Conservation (phyloP, 1,139 yeast genomes). For the Candida sojae region DNA sequence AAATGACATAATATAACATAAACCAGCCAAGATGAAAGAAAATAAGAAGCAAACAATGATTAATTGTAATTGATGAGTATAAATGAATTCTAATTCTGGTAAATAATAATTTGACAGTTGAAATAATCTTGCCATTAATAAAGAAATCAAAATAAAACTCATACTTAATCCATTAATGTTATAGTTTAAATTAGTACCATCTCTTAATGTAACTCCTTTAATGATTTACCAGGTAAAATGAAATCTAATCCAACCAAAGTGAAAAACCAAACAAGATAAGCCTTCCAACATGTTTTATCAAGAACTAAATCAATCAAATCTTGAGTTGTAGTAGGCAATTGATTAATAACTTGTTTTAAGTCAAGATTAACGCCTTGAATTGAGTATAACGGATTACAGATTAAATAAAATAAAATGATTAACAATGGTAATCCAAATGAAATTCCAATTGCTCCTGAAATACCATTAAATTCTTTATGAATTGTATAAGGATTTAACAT, state of each 20-base stretch:
- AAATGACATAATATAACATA: conserved; percentile 70
- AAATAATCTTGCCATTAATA: conserved; percentile 53
- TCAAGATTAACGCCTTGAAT: conserved; percentile 50
- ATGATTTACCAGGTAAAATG: conserved; percentile 69
- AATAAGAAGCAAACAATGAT: conserved; percentile 64
- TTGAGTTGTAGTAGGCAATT: conserved; percentile 25
- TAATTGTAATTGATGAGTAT: conserved; percentile 66
- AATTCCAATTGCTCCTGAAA: conserved; percentile 69
- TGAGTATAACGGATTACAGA: conserved; percentile 58
- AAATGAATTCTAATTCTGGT: conserved; percentile 80
- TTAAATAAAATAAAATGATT: conserved; percentile 57
- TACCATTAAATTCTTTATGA: conserved; percentile 76
- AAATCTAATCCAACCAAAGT: conserved; percentile 64
- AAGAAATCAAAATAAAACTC: conserved; percentile 44
- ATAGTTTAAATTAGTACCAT: conserved; percentile 69
- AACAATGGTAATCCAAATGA: conserved; percentile 68
- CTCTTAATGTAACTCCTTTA: conserved; percentile 74
- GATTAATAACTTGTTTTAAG: conserved; percentile 28
- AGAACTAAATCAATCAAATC: conserved; percentile 32
- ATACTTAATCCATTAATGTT: conserved; percentile 79
- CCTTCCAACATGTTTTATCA: conserved; percentile 55
- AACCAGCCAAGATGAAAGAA: conserved; percentile 61
- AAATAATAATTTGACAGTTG: conserved; percentile 45
- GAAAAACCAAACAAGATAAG: conserved; percentile 75
- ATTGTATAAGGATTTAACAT: conserved; percentile 68